Evolutionary conservation across 2,329 filamentous ascomycete genomes (phyloP).

Genomic region (Ascosphaera pollenicola): DNA sequence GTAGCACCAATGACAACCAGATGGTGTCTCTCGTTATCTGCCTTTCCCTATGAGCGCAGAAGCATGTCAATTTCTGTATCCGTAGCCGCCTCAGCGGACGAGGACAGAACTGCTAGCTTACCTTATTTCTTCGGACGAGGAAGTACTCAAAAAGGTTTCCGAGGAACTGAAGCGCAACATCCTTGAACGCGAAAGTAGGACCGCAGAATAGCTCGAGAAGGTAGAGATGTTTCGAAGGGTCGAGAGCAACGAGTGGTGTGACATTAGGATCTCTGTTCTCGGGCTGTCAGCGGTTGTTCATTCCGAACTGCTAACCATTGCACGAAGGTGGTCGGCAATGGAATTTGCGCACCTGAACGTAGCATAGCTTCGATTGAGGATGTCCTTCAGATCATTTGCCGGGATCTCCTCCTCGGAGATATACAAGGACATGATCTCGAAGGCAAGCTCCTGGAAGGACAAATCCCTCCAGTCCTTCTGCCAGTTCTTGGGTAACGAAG

Average conservation of each 20-base stretch:
- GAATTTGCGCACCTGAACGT: constrained; percentile 59
- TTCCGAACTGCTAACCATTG: background rate
- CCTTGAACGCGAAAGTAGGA: constrained; percentile 88
- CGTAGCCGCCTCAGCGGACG: constrained; percentile 3
- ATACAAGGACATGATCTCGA: constrained; percentile 44
- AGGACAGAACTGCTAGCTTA: constrained; percentile 1
- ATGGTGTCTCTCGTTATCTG: constrained; percentile 43
- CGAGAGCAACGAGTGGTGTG: constrained; percentile 58
- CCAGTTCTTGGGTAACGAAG: constrained; percentile 39
- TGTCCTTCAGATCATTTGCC: constrained; percentile 51
- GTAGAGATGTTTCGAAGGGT: constrained; percentile 50
- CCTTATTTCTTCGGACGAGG: constrained; percentile 20
- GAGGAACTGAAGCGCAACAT: constrained; percentile 78
- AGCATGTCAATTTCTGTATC: constrained; percentile 3
- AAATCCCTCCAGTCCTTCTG: constrained; percentile 52
- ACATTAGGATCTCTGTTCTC: constrained; percentile 65
- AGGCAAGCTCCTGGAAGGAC: constrained; percentile 61
- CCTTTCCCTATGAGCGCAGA: constrained; percentile 12
- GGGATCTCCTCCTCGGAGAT: constrained; percentile 43
- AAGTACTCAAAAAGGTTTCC: constrained; percentile 58
- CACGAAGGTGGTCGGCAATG: background rate
- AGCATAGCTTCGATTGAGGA: constrained; percentile 68
- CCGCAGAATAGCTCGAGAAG: constrained; percentile 92
- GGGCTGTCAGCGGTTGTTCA: constrained; percentile 12
- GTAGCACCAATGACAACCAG: constrained; percentile 74